Percentiles rank a stretch among this genome's conserved stretches.
These are phyloP conservation scores for Eucalyptus cladocalyx DNA, from an alignment of 345 rosid genomes.

Conservation along the genomic window DNA sequence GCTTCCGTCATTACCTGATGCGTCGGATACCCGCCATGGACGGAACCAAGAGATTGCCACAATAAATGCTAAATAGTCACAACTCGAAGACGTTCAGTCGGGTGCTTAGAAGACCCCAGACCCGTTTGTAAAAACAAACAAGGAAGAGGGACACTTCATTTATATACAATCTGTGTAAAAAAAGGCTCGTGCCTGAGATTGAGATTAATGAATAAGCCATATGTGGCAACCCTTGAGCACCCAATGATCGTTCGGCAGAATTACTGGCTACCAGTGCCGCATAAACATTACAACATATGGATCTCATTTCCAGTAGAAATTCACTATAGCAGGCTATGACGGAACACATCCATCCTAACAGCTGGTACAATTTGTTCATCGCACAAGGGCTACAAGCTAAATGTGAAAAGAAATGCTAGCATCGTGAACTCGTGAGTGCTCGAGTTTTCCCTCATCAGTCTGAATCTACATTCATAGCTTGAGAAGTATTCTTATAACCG, in stretches of 20 bases:
- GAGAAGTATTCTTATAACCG: constrained; percentile 59
- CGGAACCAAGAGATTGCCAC: not conserved
- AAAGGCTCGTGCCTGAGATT: not conserved
- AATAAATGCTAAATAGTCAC: not conserved
- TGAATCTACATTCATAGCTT: constrained; percentile 53
- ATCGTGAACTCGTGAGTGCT: not conserved
- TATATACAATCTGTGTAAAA: not conserved
- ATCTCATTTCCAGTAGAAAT: not conserved
- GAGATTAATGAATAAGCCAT: not conserved
- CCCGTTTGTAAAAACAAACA: not conserved
- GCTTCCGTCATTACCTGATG: not conserved
- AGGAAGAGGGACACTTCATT: not conserved
- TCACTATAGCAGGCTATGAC: not conserved
- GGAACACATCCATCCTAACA: not conserved
- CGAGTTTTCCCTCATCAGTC: not conserved
- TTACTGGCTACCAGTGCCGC: not conserved
- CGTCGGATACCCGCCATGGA: not conserved
- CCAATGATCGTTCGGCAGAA: not conserved
- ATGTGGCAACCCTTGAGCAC: not conserved
- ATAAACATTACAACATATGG: not conserved
- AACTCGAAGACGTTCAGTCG: not conserved
- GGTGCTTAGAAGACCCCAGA: not conserved
- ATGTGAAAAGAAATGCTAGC: not conserved
- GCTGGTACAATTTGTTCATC: not conserved
- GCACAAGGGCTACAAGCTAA: not conserved